Evolutionary conservation across 495 filamentous ascomycete species (phyloP), one percentile per base, ranked within the genome.

Genomic region (Penicillium maclennaniae): DNA sequence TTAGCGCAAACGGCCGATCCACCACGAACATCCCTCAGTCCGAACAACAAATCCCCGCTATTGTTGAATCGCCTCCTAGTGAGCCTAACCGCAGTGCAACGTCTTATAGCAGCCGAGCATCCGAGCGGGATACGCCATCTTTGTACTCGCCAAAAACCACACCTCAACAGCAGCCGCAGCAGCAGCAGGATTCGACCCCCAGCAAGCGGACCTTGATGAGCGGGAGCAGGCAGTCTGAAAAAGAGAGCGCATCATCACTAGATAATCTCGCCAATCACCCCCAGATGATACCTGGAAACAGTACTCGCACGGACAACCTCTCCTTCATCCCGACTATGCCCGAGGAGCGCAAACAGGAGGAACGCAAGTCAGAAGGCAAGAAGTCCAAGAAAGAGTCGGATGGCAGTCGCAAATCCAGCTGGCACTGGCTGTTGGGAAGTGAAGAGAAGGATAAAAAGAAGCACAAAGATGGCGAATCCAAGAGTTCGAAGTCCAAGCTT

Each of bases 271-370:
- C 67, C 55, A 72, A 60, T 47, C 68, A 55, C 23, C 69, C 68
- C 1, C 66, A 73, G 51, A 77, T 83, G 23, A 69, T 92, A 1
- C 85, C 88, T 10, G 90, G 87, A 17, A 87, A 84, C 57, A 83
- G 73, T 39, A 84, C 79, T 0, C 80, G 86, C 16, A 95, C 88
- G 1, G 89, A 91, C 63, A 85, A 77, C 49, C 76, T 95, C 14
- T 91, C 89, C 1, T 89, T 92, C 62, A 91, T 95, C 43, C 91
- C 91, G 3, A 95, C 87, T 1, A 73, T 89, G 23, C 61, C 76
- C 2, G 83, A 89, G 51, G 86, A 88, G 45, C 84, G 81, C 56
- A 85, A 81, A 55, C 45, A 73, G 0, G 85, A 88, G 49, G 76
- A 67, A n/a, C 84, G 82, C 53, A 85, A 82, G 54, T 55, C 74